Percentiles rank a stretch among this genome's conserved stretches.
These are phyloP conservation scores for Coniochaeta sp. DNA, from an alignment of 2,329 filamentous ascomycete species.

Conservation along the genomic window DNA sequence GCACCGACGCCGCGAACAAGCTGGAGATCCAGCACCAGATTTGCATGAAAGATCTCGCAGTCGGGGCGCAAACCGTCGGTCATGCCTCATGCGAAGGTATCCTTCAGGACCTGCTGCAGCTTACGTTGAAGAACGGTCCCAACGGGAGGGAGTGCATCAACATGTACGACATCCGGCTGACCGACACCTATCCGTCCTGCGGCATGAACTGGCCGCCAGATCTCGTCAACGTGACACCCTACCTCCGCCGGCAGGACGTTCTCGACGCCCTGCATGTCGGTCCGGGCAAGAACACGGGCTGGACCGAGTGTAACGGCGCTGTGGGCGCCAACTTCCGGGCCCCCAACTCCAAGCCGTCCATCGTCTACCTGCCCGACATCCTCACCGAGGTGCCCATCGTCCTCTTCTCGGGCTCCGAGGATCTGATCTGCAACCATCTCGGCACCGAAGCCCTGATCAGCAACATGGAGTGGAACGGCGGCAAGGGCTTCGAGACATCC, in stretches of 20 bases:
- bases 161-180: conserved; percentile 93
- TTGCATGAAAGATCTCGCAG: conserved; percentile 58
- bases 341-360: conserved; percentile 63
- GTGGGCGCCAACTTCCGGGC: conserved; percentile 68
- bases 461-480: conserved; percentile 87
- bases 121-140: conserved; percentile 48
- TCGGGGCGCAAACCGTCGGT: conserved; percentile 52
- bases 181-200: conserved; percentile 73
- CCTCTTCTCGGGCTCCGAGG: conserved; percentile 88
- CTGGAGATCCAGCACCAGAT: conserved; percentile 63
- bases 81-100: conserved; percentile 68
- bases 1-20: conserved; percentile 53
- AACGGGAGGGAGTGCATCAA: conserved; percentile 66
- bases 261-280: conserved; percentile 75
- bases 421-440: conserved; percentile 94
- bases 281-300: conserved; percentile 73
- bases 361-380: conserved; percentile 69
- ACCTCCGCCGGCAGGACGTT: conserved; percentile 78
- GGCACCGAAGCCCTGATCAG: conserved; percentile 88
- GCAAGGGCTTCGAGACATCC: conserved; percentile 80
- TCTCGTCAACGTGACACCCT: conserved; percentile 68
- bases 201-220: conserved; percentile 99
- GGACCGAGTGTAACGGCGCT: conserved; percentile 80
- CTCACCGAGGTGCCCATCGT: conserved; percentile 71
- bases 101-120: conserved; percentile 62